Conservation (phyloP, 345 rosid species). For the Xanthoceras sorbifolium region DNA sequence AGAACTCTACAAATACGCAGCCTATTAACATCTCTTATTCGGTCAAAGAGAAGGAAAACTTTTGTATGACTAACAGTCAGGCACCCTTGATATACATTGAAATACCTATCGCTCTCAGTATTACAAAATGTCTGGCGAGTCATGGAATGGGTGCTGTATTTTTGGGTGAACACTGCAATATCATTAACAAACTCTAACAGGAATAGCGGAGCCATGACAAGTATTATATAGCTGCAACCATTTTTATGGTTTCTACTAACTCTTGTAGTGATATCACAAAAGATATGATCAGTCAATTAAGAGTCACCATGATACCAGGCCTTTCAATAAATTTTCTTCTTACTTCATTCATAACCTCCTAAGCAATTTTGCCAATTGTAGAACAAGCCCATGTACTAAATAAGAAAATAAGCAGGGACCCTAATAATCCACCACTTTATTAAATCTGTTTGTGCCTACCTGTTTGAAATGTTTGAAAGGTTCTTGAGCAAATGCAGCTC, state of each 20-base stretch:
- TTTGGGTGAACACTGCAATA: neutral
- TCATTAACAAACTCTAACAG: conserved; percentile 39
- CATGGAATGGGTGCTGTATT: conserved; percentile 9
- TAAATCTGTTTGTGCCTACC: conserved; percentile 39
- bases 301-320: conserved; percentile 92
- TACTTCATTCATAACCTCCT: conserved; percentile 99
- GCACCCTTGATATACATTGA: conserved; percentile 24
- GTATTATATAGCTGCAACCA: conserved; percentile 91
- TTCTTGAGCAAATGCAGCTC: conserved; percentile 72
- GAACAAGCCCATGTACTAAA: conserved; percentile 98
- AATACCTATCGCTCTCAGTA: conserved; percentile 21
- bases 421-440: conserved; percentile 76
- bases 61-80: conserved; percentile 9
- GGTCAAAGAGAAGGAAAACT: neutral
- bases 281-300: conserved; percentile 7
- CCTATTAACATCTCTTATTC: conserved; percentile 16
- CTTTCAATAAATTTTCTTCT: conserved; percentile 97
- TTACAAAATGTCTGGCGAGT: conserved; percentile 12
- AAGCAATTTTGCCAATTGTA: conserved; percentile 97
- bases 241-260: conserved; percentile 87
- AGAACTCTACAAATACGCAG: neutral
- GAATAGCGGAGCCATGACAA: conserved; percentile 96
- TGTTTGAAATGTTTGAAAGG: conserved; percentile 88
- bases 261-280: conserved; percentile 48
- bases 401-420: conserved; percentile 92